A percentile compares a stretch with the other conserved stretches of the same genome.
Evolutionary conservation across 345 rosid species (phyloP).

Genomic region (Sonneratia alba): DNA sequence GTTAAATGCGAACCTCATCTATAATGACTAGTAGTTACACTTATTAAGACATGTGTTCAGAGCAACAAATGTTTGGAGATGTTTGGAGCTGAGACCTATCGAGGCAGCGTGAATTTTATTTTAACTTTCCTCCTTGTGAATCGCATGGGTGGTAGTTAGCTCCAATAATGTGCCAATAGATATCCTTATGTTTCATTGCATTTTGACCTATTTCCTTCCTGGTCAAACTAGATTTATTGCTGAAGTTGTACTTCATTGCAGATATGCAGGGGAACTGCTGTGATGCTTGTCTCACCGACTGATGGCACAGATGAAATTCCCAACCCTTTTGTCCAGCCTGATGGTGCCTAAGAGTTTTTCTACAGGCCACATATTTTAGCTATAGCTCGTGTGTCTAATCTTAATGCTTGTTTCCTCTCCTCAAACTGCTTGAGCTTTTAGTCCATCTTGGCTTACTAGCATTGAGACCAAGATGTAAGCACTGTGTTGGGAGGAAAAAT

Average conservation of each 20-base stretch:
- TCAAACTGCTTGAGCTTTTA: neutral
- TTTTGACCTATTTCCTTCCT: neutral
- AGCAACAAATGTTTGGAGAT: neutral
- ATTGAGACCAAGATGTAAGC: neutral
- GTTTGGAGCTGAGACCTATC: neutral
- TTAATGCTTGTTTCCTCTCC: neutral
- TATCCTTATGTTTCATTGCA: neutral
- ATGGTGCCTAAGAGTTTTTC: slow-evolving; percentile 48
- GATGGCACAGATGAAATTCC: slow-evolving; percentile 99
- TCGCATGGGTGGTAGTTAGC: neutral
- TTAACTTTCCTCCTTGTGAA: neutral
- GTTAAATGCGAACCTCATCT: neutral
- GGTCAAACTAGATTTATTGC: neutral
- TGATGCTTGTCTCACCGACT: slow-evolving; percentile 95
- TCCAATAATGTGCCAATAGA: neutral
- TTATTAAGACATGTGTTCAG: neutral
- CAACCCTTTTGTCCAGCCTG: slow-evolving; percentile 83
- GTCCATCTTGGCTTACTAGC: neutral
- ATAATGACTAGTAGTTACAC: neutral
- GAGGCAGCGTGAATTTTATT: neutral
- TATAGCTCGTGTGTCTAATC: neutral
- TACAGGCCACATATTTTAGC: neutral
- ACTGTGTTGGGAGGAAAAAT: neutral
- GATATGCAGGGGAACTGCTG: slow-evolving; percentile 98
- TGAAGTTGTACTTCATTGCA: slow-evolving; percentile 19